Evolutionary conservation across 2,329 filamentous ascomycete genomes (phyloP).

Genomic region (Cercospora zeina): DNA sequence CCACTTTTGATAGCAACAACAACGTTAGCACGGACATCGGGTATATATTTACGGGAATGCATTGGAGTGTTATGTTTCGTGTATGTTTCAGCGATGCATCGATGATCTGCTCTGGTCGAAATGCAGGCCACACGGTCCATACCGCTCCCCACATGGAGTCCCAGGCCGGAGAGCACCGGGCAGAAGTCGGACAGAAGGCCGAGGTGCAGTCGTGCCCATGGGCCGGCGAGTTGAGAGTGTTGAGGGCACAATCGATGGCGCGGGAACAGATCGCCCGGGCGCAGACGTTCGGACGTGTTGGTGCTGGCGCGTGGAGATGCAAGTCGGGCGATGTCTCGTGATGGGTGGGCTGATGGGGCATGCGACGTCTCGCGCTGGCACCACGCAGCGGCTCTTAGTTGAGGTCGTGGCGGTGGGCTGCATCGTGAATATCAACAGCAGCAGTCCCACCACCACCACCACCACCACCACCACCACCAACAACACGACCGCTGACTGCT

Average conservation of each 20-base stretch:
- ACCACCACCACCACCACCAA: not conserved
- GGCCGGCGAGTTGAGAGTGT: not conserved
- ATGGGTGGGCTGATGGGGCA: constrained; percentile 1
- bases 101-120: too few species aligned
- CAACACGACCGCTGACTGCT: not conserved
- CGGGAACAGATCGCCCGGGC: too few species aligned
- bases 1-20: constrained; percentile 10
- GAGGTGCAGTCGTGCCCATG: not conserved
- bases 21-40: not conserved
- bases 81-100: not conserved
- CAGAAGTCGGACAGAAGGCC: not conserved
- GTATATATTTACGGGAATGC: not conserved
- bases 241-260: not conserved
- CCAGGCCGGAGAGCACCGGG: not conserved
- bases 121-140: too few species aligned
- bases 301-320: not conserved
- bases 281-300: not conserved
- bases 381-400: not conserved
- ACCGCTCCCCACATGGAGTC: too few species aligned
- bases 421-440: not conserved
- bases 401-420: not conserved
- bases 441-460: not conserved
- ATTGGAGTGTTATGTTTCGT: not conserved
- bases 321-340: not conserved
- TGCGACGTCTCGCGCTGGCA: not conserved